phyloP scores from a whole-genome alignment of 2,329 filamentous ascomycete species.

The Zymoseptoria pseudotritici region DNA sequence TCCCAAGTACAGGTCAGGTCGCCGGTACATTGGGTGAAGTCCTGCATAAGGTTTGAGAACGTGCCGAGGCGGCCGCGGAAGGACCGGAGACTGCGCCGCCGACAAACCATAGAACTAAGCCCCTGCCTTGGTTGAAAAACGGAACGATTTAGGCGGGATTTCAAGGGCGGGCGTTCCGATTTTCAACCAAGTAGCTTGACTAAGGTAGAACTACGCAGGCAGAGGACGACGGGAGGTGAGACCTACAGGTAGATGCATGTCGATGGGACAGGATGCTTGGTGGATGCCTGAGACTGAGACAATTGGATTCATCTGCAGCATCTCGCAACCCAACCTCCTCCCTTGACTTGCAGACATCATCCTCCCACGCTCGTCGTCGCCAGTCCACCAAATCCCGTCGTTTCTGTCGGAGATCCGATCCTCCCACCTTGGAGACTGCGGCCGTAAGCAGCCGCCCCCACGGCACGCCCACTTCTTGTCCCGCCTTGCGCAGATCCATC shows the following conservation, averaged over 20 bases:
- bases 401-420: background rate
- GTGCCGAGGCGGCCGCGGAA: background rate
- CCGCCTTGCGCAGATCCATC: background rate
- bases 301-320: background rate
- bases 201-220: too few relatives aligned
- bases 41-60: background rate
- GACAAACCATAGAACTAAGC: too few relatives aligned
- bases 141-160: too few relatives aligned
- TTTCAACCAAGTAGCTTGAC: too few relatives aligned
- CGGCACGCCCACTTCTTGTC: background rate
- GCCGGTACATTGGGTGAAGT: background rate
- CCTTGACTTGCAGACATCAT: background rate
- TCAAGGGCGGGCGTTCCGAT: too few relatives aligned
- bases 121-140: too few relatives aligned
- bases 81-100: background rate
- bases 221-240: background rate
- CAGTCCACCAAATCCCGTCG: background rate
- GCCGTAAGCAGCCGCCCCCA: background rate
- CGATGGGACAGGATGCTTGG: background rate
- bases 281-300: background rate
- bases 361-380: background rate
- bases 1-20: too few relatives aligned
- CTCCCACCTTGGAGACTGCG: background rate
- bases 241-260: background rate
- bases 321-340: background rate